A percentile compares a stretch with the other conserved stretches of the same genome.
These are phyloP conservation scores for Plasmodium reichenowi DNA, from an alignment of 169 alveolate genomes.

Conservation along the genomic window DNA sequence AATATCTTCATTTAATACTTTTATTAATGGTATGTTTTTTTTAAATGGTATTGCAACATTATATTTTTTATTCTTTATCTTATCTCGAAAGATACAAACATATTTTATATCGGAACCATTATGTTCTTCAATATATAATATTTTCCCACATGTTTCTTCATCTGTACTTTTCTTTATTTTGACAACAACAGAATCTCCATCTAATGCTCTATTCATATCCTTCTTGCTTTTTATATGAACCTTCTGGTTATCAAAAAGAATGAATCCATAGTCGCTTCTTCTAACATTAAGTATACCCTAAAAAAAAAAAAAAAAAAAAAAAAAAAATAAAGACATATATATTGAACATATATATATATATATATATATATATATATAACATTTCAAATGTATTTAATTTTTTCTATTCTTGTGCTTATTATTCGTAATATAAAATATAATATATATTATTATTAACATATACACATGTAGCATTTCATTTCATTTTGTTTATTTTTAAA, in stretches of 20 bases:
- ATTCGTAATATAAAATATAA: background rate
- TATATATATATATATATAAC: slow-evolving; percentile 5
- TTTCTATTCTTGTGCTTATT: background rate
- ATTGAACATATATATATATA: slow-evolving; percentile 3
- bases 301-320: too few species aligned
- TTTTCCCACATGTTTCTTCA: slow-evolving; percentile 19
- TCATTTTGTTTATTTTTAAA: too few species aligned
- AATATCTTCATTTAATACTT: slow-evolving; percentile 36
- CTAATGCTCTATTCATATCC: slow-evolving; percentile 91
- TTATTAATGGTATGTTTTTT: slow-evolving; percentile 62
- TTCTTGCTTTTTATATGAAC: slow-evolving; percentile 39
- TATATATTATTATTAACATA: background rate
- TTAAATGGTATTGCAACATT: slow-evolving; percentile 66
- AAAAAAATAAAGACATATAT: background rate
- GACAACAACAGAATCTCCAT: slow-evolving; percentile 94
- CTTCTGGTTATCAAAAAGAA: slow-evolving; percentile 14
- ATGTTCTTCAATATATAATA: slow-evolving; percentile 70
- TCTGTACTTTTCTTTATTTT: slow-evolving; percentile 70
- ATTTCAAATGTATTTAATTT: too few species aligned
- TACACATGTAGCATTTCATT: background rate
- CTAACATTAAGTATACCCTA: slow-evolving; percentile 53
- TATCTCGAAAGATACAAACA: slow-evolving; percentile 56
- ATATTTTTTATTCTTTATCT: slow-evolving; percentile 16
- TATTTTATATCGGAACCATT: slow-evolving; percentile 46
- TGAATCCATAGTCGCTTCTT: slow-evolving; percentile 42